phyloP scores from a whole-genome alignment of 805 yeast genomes.

The Lipomyces sp. region DNA sequence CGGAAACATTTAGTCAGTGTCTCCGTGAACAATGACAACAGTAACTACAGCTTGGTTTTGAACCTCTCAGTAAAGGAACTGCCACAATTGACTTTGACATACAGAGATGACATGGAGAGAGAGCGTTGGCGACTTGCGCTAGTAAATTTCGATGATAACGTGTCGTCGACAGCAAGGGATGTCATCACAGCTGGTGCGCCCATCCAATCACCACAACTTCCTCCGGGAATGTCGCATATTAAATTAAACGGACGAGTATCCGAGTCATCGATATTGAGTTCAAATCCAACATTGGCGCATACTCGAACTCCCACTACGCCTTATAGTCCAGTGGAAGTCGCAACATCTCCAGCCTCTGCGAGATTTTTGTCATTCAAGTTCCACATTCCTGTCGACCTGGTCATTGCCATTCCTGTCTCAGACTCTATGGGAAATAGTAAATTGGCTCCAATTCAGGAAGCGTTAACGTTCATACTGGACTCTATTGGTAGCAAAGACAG shows the following conservation, averaged over 20 bases:
- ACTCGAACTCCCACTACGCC: slow-evolving; percentile 8
- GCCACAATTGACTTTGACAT: slow-evolving; percentile 12
- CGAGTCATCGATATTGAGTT: background rate
- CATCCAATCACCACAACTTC: background rate
- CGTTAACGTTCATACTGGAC: slow-evolving; percentile 17
- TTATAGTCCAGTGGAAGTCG: background rate
- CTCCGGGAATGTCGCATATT: background rate
- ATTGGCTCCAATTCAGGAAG: slow-evolving; percentile 13
- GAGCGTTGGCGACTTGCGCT: slow-evolving; percentile 18
- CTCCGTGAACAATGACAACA: background rate
- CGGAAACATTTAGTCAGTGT: slow-evolving; percentile 17
- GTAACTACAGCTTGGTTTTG: slow-evolving; percentile 9
- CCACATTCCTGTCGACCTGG: slow-evolving; percentile 27
- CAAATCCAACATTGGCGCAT: background rate
- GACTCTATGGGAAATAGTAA: slow-evolving; percentile 12
- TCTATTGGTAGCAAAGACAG: slow-evolving; percentile 18
- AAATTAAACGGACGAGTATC: background rate
- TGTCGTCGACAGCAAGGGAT: background rate
- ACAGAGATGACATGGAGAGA: slow-evolving; percentile 14
- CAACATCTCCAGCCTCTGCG: background rate
- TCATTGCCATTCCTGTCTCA: slow-evolving; percentile 20
- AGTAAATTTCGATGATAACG: background rate
- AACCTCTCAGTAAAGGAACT: slow-evolving; percentile 5
- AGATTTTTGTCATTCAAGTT: background rate
- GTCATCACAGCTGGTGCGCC: background rate